Conservation (phyloP, 257 asterid genomes). For the Leptodermis oblonga region DNA sequence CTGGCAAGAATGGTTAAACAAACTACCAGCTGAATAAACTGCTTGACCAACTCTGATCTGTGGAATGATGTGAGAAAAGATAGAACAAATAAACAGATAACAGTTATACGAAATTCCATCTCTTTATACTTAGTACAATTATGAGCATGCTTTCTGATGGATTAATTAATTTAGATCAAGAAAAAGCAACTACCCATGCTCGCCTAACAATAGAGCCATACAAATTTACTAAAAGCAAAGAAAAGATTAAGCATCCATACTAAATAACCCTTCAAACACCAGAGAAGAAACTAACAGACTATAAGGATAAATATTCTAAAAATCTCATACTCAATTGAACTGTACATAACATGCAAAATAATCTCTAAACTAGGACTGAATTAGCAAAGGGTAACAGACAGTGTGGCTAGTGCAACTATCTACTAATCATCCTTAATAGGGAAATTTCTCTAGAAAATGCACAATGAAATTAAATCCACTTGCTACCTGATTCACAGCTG, state of each 20-base stretch:
- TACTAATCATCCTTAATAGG: background rate
- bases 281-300: background rate
- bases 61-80: constrained; percentile 15
- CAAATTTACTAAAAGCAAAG: background rate
- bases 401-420: background rate
- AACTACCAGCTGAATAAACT: constrained; percentile 68
- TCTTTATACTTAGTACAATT: background rate
- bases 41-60: constrained; percentile 96
- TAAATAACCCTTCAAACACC: background rate
- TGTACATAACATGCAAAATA: background rate
- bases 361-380: background rate
- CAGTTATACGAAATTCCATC: constrained; percentile 14
- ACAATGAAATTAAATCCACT: constrained; percentile 7
- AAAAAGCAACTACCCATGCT: background rate
- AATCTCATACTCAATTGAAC: background rate
- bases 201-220: background rate
- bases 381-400: background rate
- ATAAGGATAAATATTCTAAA: background rate
- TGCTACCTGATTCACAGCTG: constrained; percentile 69
- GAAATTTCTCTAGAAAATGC: background rate
- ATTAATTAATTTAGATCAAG: background rate
- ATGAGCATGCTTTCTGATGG: background rate
- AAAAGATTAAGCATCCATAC: background rate
- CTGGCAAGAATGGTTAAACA: constrained; percentile 91
- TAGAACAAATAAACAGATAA: constrained; percentile 15